A percentile compares a stretch with the other conserved stretches of the same genome.
phyloP scores from a whole-genome alignment of 768 basidiomycete species.

The Asterophora parasitica region DNA sequence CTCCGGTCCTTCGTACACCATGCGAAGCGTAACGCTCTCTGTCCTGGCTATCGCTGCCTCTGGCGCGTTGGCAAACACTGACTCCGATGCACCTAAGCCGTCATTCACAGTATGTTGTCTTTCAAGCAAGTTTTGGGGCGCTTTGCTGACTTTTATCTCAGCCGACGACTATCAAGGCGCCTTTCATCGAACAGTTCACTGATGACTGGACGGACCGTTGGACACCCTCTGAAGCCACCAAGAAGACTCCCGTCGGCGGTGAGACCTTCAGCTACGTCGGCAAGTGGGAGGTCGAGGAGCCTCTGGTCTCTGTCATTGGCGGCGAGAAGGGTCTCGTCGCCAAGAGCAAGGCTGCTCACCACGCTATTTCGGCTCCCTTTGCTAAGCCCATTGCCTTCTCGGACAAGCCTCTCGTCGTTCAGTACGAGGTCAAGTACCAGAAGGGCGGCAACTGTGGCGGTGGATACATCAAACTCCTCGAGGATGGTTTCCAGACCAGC shows the following conservation, averaged over 20 bases:
- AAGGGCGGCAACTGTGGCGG: constrained; percentile 99
- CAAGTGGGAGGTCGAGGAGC: constrained; percentile 93
- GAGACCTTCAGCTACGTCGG: constrained; percentile 98
- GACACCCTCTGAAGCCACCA: constrained; percentile 96
- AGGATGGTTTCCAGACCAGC: constrained; percentile 89
- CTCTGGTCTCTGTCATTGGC: constrained; percentile 65
- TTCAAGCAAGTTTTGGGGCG: constrained; percentile 9
- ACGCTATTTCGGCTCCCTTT: constrained; percentile 97
- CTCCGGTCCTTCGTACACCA: constrained; percentile 66
- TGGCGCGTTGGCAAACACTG: constrained; percentile 54
- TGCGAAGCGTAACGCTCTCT: constrained; percentile 88
- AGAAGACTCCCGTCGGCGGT: constrained; percentile 92
- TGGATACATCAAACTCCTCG: constrained; percentile 95
- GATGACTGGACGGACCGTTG: constrained; percentile 88
- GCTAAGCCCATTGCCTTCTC: constrained; percentile 70
- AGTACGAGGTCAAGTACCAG: constrained; percentile 99
- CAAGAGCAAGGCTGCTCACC: constrained; percentile 96
- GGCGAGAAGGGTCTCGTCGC: constrained; percentile 93
- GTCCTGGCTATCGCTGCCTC: constrained; percentile 65
- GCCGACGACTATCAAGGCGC: constrained; percentile 76
- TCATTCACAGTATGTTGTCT: constrained; percentile 55
- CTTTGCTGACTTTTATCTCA: constrained; percentile 26
- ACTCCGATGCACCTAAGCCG: constrained; percentile 51
- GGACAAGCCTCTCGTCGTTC: constrained; percentile 84
- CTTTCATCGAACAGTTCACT: constrained; percentile 96